phyloP scores from a whole-genome alignment of 352 stramenopile genomes.

The Globisporangium emineosum region DNA sequence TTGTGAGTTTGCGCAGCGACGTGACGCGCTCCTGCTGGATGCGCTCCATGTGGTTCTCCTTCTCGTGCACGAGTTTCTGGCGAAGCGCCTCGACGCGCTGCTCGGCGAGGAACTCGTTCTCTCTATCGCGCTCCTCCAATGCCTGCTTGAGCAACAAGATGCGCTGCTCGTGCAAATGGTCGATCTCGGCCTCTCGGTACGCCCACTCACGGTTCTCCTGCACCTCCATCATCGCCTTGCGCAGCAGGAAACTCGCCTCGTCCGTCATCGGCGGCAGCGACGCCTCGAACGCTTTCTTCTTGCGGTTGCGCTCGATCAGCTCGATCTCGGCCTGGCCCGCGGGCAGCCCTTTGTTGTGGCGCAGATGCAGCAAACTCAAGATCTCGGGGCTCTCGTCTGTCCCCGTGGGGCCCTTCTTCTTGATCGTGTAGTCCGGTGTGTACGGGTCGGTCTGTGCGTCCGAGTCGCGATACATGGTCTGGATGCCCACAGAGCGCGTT shows the following conservation, averaged over 20 bases:
- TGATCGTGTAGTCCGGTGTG: slow-evolving; percentile 89
- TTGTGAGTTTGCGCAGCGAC: slow-evolving; percentile 89
- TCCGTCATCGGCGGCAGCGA: slow-evolving; percentile 93
- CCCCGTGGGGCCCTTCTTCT: slow-evolving; percentile 30
- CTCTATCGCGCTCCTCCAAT: slow-evolving; percentile 84
- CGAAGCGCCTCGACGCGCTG: slow-evolving; percentile 89
- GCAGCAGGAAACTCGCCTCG: slow-evolving; percentile 88
- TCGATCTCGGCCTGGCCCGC: slow-evolving; percentile 83
- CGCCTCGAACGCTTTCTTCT: slow-evolving; percentile 83
- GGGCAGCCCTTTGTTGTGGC: slow-evolving; percentile 67
- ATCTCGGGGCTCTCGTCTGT: slow-evolving; percentile 74
- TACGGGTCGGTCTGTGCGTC: slow-evolving; percentile 94
- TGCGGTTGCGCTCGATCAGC: slow-evolving; percentile 87
- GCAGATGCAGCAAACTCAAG: slow-evolving; percentile 72
- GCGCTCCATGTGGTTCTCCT: slow-evolving; percentile 68
- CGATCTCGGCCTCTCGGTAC: slow-evolving; percentile 88
- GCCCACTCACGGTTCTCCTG: slow-evolving; percentile 90
- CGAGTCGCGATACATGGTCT: slow-evolving; percentile 92
- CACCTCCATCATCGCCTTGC: slow-evolving; percentile 91
- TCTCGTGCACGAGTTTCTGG: slow-evolving; percentile 69
- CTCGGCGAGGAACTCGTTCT: slow-evolving; percentile 89
- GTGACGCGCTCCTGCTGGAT: slow-evolving; percentile 88
- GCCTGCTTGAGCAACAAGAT: slow-evolving; percentile 77
- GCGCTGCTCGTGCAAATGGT: slow-evolving; percentile 77
- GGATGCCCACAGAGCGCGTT: slow-evolving; percentile 76